Evolutionary conservation across 208 protist species (phyloP), one percentile per base, ranked within the genome.

Genomic region (Herpetomonas samuelpessoai): DNA sequence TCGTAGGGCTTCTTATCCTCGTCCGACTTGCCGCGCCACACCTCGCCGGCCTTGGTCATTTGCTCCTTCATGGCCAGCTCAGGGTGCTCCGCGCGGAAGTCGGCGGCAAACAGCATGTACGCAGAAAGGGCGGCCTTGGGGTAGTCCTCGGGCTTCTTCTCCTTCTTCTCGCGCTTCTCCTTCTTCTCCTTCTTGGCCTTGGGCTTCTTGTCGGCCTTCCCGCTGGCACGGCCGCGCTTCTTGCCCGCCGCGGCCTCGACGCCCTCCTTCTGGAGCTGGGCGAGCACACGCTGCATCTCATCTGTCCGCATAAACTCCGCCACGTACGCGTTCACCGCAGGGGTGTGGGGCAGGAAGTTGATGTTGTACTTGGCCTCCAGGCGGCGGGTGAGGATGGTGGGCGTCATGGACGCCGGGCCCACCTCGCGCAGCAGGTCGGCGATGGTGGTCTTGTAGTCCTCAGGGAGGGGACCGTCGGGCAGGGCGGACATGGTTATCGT

Each of bases 1-100:
- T 92, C 80, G 71, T 78, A 97, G 39, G 82, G 84, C 64, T 83
- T 87, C 69, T 86, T 91, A 54, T 79, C 74, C 50, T 80, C 86
- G 7, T 78, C 82, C 4, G 56, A 65, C 58, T 93, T 54, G 26
- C 64, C 64, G 14, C 76, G 74, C 92, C 92, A 97, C 26, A 68
- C 71, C 25, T 65, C 79, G 24, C 83, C 86, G 14, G 91, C 81
- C 57, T 73, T 70, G 41, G 57, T 86, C 67, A 78, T 79, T 26
- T 85, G 60, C 58, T 92, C 87, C 50, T 60, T 89, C 14, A 89
- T 71, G 10, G 66, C 66, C 2, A 90, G 28, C 19, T 79, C 59
- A 2, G 71, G 38, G 74, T 93, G 65, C 68, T 89, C 75, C 47
- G 69, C 62, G 48, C 83, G 83, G 76, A 79, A 92, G 46, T 92